Evolutionary conservation across 805 yeast species (phyloP).

Genomic region (Saccharomycopsis olivae): DNA sequence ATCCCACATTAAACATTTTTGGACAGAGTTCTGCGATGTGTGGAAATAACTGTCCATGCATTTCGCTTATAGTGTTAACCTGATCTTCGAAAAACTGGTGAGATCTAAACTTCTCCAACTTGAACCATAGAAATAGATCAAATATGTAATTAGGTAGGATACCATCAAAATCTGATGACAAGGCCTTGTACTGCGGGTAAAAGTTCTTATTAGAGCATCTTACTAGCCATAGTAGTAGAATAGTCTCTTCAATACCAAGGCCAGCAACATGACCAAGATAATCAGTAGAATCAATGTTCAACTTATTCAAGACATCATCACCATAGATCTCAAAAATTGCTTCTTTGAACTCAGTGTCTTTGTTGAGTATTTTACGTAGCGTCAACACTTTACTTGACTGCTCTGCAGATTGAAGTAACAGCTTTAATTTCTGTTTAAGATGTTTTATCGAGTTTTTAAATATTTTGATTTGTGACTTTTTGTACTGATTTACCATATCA

Average conservation of each 20-base stretch:
- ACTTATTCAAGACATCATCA: background rate
- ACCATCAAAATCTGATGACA: constrained; percentile 3
- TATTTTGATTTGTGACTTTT: constrained; percentile 39
- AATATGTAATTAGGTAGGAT: constrained; percentile 10
- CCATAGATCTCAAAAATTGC: background rate
- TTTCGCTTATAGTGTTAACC: background rate
- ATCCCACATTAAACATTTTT: constrained; percentile 4
- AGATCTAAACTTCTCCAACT: constrained; percentile 3
- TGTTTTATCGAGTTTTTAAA: constrained; percentile 35
- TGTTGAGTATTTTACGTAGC: constrained; percentile 46
- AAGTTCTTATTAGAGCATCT: constrained; percentile 37
- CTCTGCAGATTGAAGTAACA: constrained; percentile 25
- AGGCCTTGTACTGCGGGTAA: constrained; percentile 7
- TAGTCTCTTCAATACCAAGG: constrained; percentile 44
- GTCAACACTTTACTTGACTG: constrained; percentile 38
- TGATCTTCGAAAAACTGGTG: background rate
- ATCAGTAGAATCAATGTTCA: constrained; percentile 38
- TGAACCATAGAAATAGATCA: constrained; percentile 8
- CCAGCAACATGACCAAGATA: no score
- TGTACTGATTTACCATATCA: no score
- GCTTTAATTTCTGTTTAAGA: constrained; percentile 35
- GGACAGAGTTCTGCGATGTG: background rate
- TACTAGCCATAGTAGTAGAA: constrained; percentile 51
- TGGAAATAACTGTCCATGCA: constrained; percentile 1
- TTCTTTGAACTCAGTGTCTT: constrained; percentile 36